Conservation (phyloP, 1,284 basidiomycete species). For the Microbotryum saponariae region DNA sequence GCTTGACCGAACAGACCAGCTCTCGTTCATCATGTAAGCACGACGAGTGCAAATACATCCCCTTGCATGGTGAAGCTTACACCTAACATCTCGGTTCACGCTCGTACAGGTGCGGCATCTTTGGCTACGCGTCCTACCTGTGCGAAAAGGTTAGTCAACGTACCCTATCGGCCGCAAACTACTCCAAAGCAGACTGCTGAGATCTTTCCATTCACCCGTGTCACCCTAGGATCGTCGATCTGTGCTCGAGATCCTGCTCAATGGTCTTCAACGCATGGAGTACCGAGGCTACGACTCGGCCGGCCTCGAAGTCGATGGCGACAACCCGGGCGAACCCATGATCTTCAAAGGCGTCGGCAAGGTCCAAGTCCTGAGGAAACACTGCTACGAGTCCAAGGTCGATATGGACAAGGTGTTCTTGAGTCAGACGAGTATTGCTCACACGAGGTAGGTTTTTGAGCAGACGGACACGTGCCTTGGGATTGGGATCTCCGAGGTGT, state of each 20-base stretch:
- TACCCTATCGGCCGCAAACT: slow-evolving; percentile 15
- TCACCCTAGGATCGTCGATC: slow-evolving; percentile 72
- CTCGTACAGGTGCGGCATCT: slow-evolving; percentile 77
- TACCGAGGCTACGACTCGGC: slow-evolving; percentile 97
- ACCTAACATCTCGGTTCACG: neutral
- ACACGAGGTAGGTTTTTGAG: slow-evolving; percentile 54
- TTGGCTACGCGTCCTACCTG: slow-evolving; percentile 86
- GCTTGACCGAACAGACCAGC: no score
- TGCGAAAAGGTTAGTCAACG: slow-evolving; percentile 22
- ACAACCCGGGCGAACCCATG: slow-evolving; percentile 61
- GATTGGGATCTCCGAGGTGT: neutral
- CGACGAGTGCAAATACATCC: no score
- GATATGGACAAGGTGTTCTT: slow-evolving; percentile 76
- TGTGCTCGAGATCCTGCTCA: slow-evolving; percentile 83
- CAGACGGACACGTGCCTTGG: neutral
- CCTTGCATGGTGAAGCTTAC: no score
- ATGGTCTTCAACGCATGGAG: slow-evolving; percentile 88
- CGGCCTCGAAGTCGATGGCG: slow-evolving; percentile 90
- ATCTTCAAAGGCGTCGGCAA: slow-evolving; percentile 99
- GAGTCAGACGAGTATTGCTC: slow-evolving; percentile 92
- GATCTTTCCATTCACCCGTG: slow-evolving; percentile 11
- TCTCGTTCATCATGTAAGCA: no score
- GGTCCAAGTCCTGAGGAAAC: slow-evolving; percentile 86
- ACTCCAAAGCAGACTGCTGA: slow-evolving; percentile 7
- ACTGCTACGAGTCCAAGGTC: slow-evolving; percentile 67